phyloP scores from a whole-genome alignment of 352 stramenopile genomes.

The Globisporangium rhizosaccharum region DNA sequence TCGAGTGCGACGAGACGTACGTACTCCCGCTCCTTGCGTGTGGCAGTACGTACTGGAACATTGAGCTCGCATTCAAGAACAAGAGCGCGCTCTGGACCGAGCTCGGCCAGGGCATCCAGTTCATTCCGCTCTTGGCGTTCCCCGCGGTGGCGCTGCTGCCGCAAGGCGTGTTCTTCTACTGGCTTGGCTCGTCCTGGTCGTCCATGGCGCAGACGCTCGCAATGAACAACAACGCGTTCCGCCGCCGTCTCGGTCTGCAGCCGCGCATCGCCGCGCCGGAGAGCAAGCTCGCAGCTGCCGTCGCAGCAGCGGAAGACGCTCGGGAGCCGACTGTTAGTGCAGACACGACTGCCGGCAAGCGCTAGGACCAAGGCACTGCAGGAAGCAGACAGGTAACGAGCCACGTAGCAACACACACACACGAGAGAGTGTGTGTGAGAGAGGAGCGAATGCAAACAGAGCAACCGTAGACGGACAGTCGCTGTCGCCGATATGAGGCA shows the following conservation, averaged over 20 bases:
- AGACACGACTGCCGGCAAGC: not conserved
- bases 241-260: slow-evolving; percentile 43
- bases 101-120: slow-evolving; percentile 44
- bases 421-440: no score
- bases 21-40: slow-evolving; percentile 49
- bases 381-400: no score
- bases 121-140: slow-evolving; percentile 46
- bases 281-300: slow-evolving; percentile 1
- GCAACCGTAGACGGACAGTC: no score
- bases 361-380: not conserved
- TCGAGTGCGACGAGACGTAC: slow-evolving; percentile 55
- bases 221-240: slow-evolving; percentile 68
- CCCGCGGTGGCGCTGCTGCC: slow-evolving; percentile 41
- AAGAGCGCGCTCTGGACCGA: slow-evolving; percentile 45
- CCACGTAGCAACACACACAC: no score
- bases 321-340: not conserved
- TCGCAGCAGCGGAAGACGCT: slow-evolving; percentile 1
- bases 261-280: slow-evolving; percentile 26
- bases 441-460: no score
- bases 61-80: slow-evolving; percentile 41
- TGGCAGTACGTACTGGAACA: slow-evolving; percentile 57
- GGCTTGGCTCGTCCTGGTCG: slow-evolving; percentile 65
- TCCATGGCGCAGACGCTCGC: slow-evolving; percentile 52
- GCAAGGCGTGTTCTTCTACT: slow-evolving; percentile 83
- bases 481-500: no score